Base-by-base conservation (phyloP, 768 basidiomycete genomes). In the Coprinellus aureogranulatus region DNA sequence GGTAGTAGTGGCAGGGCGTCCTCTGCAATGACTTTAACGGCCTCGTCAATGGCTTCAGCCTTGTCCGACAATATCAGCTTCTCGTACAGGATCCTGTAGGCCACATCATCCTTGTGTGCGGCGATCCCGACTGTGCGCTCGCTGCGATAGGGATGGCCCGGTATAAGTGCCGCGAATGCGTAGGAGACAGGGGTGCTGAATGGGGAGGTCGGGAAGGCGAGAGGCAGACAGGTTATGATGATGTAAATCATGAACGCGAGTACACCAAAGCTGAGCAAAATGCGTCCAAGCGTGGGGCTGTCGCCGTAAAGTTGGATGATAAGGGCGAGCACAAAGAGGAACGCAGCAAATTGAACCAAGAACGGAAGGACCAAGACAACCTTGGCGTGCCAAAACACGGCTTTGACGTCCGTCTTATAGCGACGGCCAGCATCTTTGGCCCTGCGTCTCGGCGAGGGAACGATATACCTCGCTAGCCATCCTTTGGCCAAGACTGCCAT, bases 401-500 rank as follows among this genome's bases (percentile, higher is more conserved):
- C 61, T 4, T 59, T 54, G 18, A 54, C 55, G 49, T 62, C 60
- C 23, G 57, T 54, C 39, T 48, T 61, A 23, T 61, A 61, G 23
- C 64, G 54, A 47, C 59, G 60, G 28, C 53, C 62, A 20, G 64
- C 64, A 50, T 64, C 63, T 14, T 60, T 50, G 27, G 61, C 57
- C 23, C 59, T 56, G 25, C 59, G 23, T 20, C 63, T 56, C 9
- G 63, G 53, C 2, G 63, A 58, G n/a, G 48, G 53, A 1, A 61
- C 59, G 6, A 61, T 57, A 42, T 60, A 64, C 39, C 62, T 60
- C 20, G 60, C 54, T 9, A 64, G 61, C 63, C 63, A 64, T n/a
- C 59, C 60, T 56, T 64, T 64, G 23, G 61, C 65, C 11, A 70
- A 62, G 26, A 66, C 67, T 16, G 62, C 67, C 20, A 61, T 61